phyloP scores from a whole-genome alignment of 2,329 filamentous ascomycete genomes.

The Monosporascus sp. region DNA sequence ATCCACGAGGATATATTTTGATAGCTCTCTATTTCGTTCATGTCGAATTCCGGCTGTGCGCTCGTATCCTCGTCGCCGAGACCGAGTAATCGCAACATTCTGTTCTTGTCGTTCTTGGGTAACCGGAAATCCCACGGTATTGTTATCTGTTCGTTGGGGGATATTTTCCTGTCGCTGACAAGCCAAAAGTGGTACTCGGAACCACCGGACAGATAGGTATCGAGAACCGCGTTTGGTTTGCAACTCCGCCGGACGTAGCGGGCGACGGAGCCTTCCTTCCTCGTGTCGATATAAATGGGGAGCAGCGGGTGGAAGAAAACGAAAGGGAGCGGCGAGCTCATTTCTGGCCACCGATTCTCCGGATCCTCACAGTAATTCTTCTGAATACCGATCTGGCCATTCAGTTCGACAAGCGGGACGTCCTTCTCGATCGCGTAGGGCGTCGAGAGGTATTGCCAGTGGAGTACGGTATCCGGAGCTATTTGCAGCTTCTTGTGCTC shows the following conservation, averaged over 20 bases:
- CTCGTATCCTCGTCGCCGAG: constrained; percentile 54
- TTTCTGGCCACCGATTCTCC: constrained; percentile 62
- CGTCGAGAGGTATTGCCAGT: constrained; percentile 63
- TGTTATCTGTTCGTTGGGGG: constrained; percentile 57
- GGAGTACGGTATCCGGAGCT: constrained; percentile 51
- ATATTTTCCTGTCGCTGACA: constrained; percentile 73
- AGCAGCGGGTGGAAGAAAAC: constrained; percentile 85
- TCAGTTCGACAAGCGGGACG: constrained; percentile 63
- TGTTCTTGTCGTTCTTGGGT: constrained; percentile 47
- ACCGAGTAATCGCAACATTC: constrained; percentile 56
- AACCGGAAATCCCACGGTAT: constrained; percentile 64
- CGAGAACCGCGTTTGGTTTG: constrained; percentile 79
- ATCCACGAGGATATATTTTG: constrained; percentile 59
- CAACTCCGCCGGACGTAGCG: constrained; percentile 92
- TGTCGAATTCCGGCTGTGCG: constrained; percentile 45
- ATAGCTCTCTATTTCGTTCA: constrained; percentile 55
- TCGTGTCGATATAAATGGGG: constrained; percentile 83
- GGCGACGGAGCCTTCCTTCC: constrained; percentile 77
- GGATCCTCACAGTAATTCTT: constrained; percentile 65
- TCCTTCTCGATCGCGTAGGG: constrained; percentile 50
- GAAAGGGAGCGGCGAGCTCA: constrained; percentile 63
- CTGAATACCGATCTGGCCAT: constrained; percentile 69
- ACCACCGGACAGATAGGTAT: constrained; percentile 74
- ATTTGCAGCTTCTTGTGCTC: constrained; percentile 45
- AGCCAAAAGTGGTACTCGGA: constrained; percentile 91